These are phyloP conservation scores for Nothophaeocryptopus gaeumannii DNA, from an alignment of 2,329 filamentous ascomycete genomes.

Conservation along the genomic window DNA sequence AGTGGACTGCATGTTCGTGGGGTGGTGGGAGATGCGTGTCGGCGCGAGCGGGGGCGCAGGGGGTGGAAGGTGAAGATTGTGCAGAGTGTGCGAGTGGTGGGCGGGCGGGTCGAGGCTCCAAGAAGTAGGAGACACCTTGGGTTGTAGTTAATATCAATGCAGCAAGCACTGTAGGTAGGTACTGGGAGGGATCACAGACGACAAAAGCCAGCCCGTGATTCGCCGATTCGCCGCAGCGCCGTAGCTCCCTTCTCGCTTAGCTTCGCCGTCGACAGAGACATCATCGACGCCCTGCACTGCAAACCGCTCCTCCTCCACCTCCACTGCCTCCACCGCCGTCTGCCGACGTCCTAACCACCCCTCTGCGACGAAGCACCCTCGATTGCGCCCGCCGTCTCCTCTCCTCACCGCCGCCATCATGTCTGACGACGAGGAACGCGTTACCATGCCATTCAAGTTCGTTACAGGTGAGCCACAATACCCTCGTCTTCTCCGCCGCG, in stretches of 20 bases:
- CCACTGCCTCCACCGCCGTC: too few relatives aligned
- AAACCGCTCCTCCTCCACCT: too few relatives aligned
- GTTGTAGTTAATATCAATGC: too few relatives aligned
- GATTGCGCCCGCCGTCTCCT: conserved; percentile 9
- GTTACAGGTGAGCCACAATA: conserved; percentile 76
- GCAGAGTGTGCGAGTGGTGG: conserved; percentile 22
- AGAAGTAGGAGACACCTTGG: too few relatives aligned
- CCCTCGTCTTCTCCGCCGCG: background rate
- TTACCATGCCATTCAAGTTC: conserved; percentile 99
- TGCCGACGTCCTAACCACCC: background rate
- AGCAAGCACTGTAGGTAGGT: too few relatives aligned
- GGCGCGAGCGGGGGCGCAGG: background rate
- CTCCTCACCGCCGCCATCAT: conserved; percentile 60
- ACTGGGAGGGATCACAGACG: too few relatives aligned
- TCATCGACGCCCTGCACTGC: too few relatives aligned
- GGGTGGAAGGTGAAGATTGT: conserved; percentile 1
- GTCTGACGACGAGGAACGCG: conserved; percentile 82
- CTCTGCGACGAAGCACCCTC: conserved; percentile 21
- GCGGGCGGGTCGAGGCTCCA: too few relatives aligned
- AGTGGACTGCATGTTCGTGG: conserved; percentile 37
- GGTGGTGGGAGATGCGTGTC: background rate
- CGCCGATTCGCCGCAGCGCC: too few relatives aligned
- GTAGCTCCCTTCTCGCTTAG: too few relatives aligned
- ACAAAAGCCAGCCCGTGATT: too few relatives aligned
- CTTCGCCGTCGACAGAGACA: too few relatives aligned